Evolutionary conservation across 2,329 filamentous ascomycete species (phyloP).

Genomic region (Diplodia scrobiculata): DNA sequence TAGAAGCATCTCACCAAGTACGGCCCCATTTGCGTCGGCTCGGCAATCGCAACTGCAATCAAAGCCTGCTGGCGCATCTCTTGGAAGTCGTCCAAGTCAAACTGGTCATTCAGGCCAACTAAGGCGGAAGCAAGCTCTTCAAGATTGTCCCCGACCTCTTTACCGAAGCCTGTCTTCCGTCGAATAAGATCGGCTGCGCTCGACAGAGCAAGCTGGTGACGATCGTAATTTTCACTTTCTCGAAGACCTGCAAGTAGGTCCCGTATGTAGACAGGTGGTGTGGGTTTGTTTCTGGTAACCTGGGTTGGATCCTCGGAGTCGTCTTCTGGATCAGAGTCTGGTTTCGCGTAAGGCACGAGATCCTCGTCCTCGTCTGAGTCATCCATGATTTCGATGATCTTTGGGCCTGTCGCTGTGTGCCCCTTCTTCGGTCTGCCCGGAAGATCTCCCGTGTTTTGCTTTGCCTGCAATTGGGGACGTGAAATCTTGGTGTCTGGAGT

Average conservation of each 20-base stretch:
- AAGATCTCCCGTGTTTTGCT: background rate
- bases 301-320: conserved; percentile 91
- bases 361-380: conserved; percentile 61
- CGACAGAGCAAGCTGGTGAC: conserved; percentile 74
- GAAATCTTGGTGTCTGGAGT: conserved; percentile 21
- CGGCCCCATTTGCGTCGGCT: conserved; percentile 74
- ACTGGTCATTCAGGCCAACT: conserved; percentile 81
- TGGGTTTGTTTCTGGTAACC: conserved; percentile 78
- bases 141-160: conserved; percentile 80
- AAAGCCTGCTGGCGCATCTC: conserved; percentile 76
- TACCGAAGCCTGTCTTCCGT: conserved; percentile 83
- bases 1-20: conserved; percentile 88
- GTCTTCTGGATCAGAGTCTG: conserved; percentile 84
- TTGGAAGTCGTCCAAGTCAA: conserved; percentile 76
- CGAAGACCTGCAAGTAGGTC: conserved; percentile 78
- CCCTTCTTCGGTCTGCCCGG: background rate
- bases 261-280: conserved; percentile 84
- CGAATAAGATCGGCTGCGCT: conserved; percentile 80
- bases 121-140: conserved; percentile 77
- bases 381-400: conserved; percentile 57
- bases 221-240: conserved; percentile 81
- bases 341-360: conserved; percentile 77
- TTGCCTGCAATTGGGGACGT: background rate
- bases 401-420: conserved; percentile 43
- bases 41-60: conserved; percentile 75